phyloP scores from a whole-genome alignment of 495 filamentous ascomycete species.

The Aspergillus sparsus region DNA sequence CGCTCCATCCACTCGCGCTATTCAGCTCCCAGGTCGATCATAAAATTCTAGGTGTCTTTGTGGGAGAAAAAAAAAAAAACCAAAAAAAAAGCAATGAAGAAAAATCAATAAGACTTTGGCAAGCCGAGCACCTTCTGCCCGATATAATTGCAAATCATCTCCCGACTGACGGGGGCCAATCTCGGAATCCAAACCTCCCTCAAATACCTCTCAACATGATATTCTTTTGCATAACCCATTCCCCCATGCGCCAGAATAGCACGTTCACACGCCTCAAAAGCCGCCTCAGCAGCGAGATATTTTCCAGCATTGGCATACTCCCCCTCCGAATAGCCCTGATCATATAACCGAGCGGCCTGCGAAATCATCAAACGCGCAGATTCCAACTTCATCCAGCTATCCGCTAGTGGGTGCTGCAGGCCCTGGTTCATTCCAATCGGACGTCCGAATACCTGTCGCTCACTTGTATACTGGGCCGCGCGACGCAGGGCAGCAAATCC shows the following conservation, averaged over 20 bases:
- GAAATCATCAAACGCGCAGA: conserved; percentile 68
- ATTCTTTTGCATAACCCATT: conserved; percentile 69
- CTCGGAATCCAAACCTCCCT: conserved; percentile 61
- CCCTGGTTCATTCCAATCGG: conserved; percentile 66
- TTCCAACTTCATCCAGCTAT: conserved; percentile 67
- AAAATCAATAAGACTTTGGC: conserved; percentile 8
- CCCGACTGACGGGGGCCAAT: conserved; percentile 64
- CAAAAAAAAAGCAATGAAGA: no score
- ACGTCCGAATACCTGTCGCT: conserved; percentile 61
- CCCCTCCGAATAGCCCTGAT: conserved; percentile 54
- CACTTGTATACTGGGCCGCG: conserved; percentile 58
- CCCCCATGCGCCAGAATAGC: conserved; percentile 60
- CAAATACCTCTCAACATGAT: conserved; percentile 67
- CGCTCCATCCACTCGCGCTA: no score
- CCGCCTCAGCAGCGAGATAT: conserved; percentile 69
- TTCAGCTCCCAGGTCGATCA: no score
- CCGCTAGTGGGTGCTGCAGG: conserved; percentile 64
- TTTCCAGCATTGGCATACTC: conserved; percentile 66
- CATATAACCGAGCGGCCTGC: conserved; percentile 66
- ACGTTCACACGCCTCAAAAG: conserved; percentile 63
- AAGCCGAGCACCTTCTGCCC: conserved; percentile 26
- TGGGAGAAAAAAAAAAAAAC: no score
- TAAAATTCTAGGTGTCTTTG: no score
- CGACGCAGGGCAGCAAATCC: conserved; percentile 62
- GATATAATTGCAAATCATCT: conserved; percentile 72